These are phyloP conservation scores for Eucalyptus tenuipes DNA, from an alignment of 345 rosid genomes.

Conservation along the genomic window DNA sequence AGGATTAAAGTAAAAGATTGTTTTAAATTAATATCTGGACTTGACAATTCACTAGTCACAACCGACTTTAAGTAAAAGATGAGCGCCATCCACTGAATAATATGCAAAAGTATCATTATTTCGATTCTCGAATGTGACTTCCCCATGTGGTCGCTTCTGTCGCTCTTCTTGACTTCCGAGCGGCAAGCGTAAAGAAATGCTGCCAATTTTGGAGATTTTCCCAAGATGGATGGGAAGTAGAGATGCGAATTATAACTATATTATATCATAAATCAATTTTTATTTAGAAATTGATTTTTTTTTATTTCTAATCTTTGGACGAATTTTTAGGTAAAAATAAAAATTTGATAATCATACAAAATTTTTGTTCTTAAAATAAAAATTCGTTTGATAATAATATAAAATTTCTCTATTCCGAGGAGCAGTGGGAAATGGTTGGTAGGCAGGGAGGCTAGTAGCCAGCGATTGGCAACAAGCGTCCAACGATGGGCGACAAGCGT, in stretches of 20 bases:
- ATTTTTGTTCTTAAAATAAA: too few species aligned
- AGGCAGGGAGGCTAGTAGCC: rapidly evolving
- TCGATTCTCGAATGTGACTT: background rate
- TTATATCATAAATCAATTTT: too few species aligned
- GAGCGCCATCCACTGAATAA: background rate
- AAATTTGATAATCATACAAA: too few species aligned
- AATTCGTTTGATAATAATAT: rapidly evolving
- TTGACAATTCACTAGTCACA: too few species aligned
- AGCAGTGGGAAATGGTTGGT: rapidly evolving
- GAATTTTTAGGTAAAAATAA: too few species aligned
- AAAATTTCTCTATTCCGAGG: rapidly evolving
- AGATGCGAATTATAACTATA: too few species aligned
- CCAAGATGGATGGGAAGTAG: background rate
- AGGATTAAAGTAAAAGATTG: background rate
- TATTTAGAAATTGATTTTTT: too few species aligned
- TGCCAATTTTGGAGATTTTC: background rate
- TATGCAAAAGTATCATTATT: background rate
- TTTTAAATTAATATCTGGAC: too few species aligned
- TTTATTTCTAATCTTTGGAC: rapidly evolving
- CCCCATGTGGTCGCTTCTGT: background rate
- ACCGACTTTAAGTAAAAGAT: background rate
- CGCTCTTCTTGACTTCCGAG: background rate
- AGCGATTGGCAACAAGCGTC: rapidly evolving
- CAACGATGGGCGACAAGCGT: too few species aligned
- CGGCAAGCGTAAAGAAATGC: background rate